phyloP scores from a whole-genome alignment of 331 rosid species.

The Cucumis variabilis region DNA sequence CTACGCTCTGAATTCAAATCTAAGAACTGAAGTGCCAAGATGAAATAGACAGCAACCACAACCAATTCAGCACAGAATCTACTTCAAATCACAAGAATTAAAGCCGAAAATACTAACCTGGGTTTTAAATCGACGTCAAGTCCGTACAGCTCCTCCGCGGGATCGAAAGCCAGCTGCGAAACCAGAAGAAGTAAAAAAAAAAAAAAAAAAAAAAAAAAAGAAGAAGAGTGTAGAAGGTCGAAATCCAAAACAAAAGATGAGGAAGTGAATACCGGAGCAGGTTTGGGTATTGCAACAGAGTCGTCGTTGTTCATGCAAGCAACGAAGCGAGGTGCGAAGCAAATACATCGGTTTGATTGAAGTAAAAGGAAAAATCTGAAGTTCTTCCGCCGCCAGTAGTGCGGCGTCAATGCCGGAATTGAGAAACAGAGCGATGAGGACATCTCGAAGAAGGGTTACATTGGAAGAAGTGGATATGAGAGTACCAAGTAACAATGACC shows the following conservation, averaged over 20 bases:
- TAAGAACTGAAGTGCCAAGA: background rate
- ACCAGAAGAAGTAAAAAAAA: background rate
- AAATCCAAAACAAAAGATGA: background rate
- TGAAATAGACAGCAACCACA: background rate
- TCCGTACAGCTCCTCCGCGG: conserved; percentile 72
- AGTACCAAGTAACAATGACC: background rate
- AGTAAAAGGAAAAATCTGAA: conserved; percentile 42
- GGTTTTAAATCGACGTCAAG: conserved; percentile 66
- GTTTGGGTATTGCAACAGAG: conserved; percentile 55
- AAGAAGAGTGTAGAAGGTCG: background rate
- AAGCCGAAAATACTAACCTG: conserved; percentile 45
- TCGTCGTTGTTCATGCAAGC: conserved; percentile 58
- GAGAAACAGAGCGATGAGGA: conserved; percentile 46
- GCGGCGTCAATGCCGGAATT: conserved; percentile 43
- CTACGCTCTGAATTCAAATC: background rate
- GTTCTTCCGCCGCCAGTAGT: conserved; percentile 41
- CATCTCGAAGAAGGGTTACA: conserved; percentile 21
- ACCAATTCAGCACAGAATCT: background rate
- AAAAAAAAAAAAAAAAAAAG: background rate
- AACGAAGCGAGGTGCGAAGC: conserved; percentile 43
- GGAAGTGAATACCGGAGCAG: conserved; percentile 46
- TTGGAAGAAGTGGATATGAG: background rate
- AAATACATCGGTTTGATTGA: conserved; percentile 38
- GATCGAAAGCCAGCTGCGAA: conserved; percentile 69
- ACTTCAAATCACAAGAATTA: conserved; percentile 1